Evolutionary conservation across 208 protist species (phyloP).

Genomic region (Trypanosoma cruzi): DNA sequence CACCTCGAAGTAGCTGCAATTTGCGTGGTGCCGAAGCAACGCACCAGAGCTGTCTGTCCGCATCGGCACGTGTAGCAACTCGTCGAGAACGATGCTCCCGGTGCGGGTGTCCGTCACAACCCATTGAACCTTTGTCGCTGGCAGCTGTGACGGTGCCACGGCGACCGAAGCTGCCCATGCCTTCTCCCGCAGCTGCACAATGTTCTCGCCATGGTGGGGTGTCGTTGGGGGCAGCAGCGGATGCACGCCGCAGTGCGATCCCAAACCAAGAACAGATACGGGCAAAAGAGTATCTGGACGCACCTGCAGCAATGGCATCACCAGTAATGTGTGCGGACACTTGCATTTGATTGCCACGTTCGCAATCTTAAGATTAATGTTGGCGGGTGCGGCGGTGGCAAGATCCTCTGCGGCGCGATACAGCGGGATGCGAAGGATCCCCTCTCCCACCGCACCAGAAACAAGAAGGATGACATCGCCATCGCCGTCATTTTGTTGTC

Average conservation of each 20-base stretch:
- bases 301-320: conserved; percentile 75
- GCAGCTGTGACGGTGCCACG: conserved; percentile 48
- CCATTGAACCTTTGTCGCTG: conserved; percentile 68
- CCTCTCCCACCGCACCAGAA: conserved; percentile 49
- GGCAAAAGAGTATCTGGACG: conserved; percentile 56
- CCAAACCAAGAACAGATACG: conserved; percentile 59
- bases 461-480: conserved; percentile 86
- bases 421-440: conserved; percentile 22
- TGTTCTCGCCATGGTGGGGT: too few species aligned
- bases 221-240: neutral
- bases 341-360: conserved; percentile 89
- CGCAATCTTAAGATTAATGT: conserved; percentile 81
- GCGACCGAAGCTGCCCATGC: conserved; percentile 51
- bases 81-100: conserved; percentile 20
- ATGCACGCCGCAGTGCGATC: conserved; percentile 63
- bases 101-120: conserved; percentile 10
- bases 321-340: conserved; percentile 85
- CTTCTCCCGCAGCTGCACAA: conserved; percentile 20
- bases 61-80: conserved; percentile 31
- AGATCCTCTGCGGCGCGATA: neutral
- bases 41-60: conserved; percentile 8
- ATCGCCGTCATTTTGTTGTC: conserved; percentile 60
- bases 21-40: conserved; percentile 35
- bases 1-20: conserved; percentile 55
- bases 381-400: conserved; percentile 5